phyloP scores from a whole-genome alignment of 2,329 filamentous ascomycete genomes.

The Cyphellophora europaea region DNA sequence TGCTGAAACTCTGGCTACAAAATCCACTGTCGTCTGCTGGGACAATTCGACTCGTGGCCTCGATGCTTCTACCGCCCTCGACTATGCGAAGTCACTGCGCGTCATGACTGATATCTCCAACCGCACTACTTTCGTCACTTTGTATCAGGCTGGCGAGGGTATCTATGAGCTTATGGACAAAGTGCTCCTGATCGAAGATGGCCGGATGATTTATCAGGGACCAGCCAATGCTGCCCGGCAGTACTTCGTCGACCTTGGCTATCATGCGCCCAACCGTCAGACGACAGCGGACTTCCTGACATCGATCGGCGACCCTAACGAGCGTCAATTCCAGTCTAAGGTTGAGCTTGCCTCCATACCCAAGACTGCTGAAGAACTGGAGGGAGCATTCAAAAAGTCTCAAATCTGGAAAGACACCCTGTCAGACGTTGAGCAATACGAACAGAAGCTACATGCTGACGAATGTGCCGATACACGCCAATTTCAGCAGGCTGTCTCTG shows the following conservation, averaged over 20 bases:
- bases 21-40: conserved; percentile 66
- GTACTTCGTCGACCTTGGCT: conserved; percentile 60
- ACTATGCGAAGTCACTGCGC: conserved; percentile 61
- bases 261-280: conserved; percentile 48
- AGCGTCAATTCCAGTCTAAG: conserved; percentile 58
- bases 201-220: conserved; percentile 60
- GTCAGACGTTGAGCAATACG: conserved; percentile 53
- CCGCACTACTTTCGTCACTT: conserved; percentile 59
- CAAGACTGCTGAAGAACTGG: conserved; percentile 60
- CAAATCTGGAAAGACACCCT: conserved; percentile 51
- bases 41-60: conserved; percentile 75
- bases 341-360: conserved; percentile 55
- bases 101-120: conserved; percentile 70
- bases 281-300: conserved; percentile 74
- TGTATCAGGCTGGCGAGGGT: conserved; percentile 62
- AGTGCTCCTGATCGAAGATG: conserved; percentile 66
- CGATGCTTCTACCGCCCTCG: conserved; percentile 68
- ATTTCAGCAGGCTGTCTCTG: conserved; percentile 57
- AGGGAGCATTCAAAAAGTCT: conserved; percentile 57
- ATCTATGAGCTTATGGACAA: conserved; percentile 72
- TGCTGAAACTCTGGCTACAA: conserved; percentile 65
- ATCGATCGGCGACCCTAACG: conserved; percentile 62
- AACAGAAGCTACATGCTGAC: conserved; percentile 46
- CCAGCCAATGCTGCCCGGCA: conserved; percentile 50
- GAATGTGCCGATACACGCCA: conserved; percentile 52